Percentiles rank a stretch among this genome's conserved stretches.
Evolutionary conservation across 805 yeast genomes (phyloP).

Genomic region (Ogataea methylovora): DNA sequence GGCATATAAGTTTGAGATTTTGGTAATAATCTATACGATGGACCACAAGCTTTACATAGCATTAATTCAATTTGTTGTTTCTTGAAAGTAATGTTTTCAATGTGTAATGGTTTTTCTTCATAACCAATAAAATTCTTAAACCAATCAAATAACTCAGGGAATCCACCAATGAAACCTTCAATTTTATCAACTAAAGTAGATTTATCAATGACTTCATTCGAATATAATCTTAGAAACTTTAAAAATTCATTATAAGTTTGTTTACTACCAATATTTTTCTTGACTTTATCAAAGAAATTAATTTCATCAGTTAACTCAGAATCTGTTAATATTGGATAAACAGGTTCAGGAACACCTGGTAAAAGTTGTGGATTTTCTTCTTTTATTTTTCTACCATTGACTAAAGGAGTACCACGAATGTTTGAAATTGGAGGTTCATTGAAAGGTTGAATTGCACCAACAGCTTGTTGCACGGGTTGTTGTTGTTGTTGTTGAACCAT

Average conservation of each 20-base stretch:
- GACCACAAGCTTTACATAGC: slow-evolving; percentile 90
- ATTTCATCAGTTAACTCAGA: slow-evolving; percentile 77
- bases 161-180: slow-evolving; percentile 77
- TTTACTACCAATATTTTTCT: slow-evolving; percentile 80
- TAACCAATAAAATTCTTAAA: slow-evolving; percentile 87
- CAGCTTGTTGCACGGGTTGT: slow-evolving; percentile 11
- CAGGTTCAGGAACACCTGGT: slow-evolving; percentile 83
- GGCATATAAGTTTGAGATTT: slow-evolving; percentile 95
- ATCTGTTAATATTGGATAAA: slow-evolving; percentile 45
- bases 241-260: slow-evolving; percentile 89
- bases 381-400: slow-evolving; percentile 13
- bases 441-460: slow-evolving; percentile 18
- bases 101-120: slow-evolving; percentile 75
- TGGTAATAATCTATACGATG: slow-evolving; percentile 88
- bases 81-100: slow-evolving; percentile 81
- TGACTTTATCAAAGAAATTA: slow-evolving; percentile 85
- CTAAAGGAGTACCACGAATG: slow-evolving; percentile 27
- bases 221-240: slow-evolving; percentile 77
- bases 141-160: slow-evolving; percentile 79
- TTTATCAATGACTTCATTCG: slow-evolving; percentile 86
- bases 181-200: slow-evolving; percentile 75
- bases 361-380: slow-evolving; percentile 60
- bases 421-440: slow-evolving; percentile 44
- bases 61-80: slow-evolving; percentile 88
- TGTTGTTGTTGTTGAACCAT: slow-evolving; percentile 12